Base-by-base conservation (phyloP, 2,329 filamentous ascomycete genomes). In the Aspergillus eucalypticola region DNA sequence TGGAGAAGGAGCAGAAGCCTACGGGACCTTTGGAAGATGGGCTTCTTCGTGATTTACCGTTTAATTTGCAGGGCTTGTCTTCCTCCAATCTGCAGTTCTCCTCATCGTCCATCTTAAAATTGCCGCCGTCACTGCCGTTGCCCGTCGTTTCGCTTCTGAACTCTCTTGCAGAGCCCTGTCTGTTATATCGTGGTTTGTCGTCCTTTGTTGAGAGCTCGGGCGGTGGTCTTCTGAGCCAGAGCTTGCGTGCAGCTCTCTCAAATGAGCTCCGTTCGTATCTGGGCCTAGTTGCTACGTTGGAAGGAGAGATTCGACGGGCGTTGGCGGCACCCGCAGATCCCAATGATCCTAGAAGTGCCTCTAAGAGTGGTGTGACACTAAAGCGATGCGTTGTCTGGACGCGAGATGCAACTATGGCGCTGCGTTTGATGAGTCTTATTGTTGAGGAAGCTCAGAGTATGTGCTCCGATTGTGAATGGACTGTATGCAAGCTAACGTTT, bases 311-410 rank as follows among this genome's bases (percentile, higher is more conserved):
- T 57, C 86, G 94, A 60, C 84, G 90, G 63, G 92, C 93, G 1
- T 79, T 98, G 52, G 84, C 88, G 5, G 86, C 89, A 7, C 79
- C 95, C n/a, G 87, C 72, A 19, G 70, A 73, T 41, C 62, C 64
- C 38, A 85, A 85, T 3, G 86, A 90, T 2, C 83, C 88, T 50
- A 84, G 86, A 48, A 89, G 89, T 1, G 87, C 96, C 56, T 89
- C 91, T 5, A 95, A 93, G 69, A 89, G 91, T 0, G 92, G 93
- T 1, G 94, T 99, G 13, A 99, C 95, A 0, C 80, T 99, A 54
- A 98, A 98, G 75, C 84, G 95, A 73, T 98, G 94, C 69, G 90
- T 99, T 2, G 90, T 99, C 23, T 99, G 96, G 96, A 98, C 93
- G 8, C 87, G 94, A 67, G 96, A 99, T 75, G 92, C 95, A 6